Base-by-base conservation (phyloP, 192 early-diverging fungal species). In the Gaertneriomyces semiglobifer region DNA sequence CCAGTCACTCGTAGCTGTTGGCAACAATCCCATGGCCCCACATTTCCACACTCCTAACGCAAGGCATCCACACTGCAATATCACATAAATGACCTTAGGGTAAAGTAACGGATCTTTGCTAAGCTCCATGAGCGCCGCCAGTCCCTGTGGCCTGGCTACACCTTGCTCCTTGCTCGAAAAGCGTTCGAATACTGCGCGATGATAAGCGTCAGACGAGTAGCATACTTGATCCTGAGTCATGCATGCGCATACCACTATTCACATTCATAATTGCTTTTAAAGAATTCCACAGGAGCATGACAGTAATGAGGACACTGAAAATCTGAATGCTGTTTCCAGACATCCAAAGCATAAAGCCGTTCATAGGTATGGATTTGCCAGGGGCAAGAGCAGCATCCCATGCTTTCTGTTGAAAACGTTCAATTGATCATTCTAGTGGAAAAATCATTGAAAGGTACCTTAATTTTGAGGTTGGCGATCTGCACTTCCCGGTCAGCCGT, bases 261-360 rank as follows among this genome's bases (percentile, higher is more conserved):
- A 90, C 83, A 44, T 76, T 73, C 74, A 90, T 73, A 14, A 96
- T 85, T 4, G 91, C 88, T 63, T 86, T 86, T 18, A 91, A 63
- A 46, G 92, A 90, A 20, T 93, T 88, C 71, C 86, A 91, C 60
- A 99, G 86, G 25, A 98, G 86, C 96, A 98, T 99, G 11, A 85
- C 94, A 4, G 92, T 94, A 42, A 98, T 89, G 74, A 98, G 86
- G 38, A 99, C 93, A 44, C 85, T 89, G 65, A 95, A 99, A 58
- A 98, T 96, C 66, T 97, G 94, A 42, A 99, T 90, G 55, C 85
- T 72, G 72, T 92, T 98, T 60, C 98, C 98, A 20, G 89, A 92
- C 98, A 99, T 99, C 81, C 91, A 98, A 33, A 98, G 85, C 98
- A 99, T 99, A 70, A 99, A 88, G 18, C 81, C 91, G 53, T 98